A percentile compares a stretch with the other conserved stretches of the same genome.
These are phyloP conservation scores for Xylariaceae sp. DNA, from an alignment of 2,329 filamentous ascomycete genomes.

Conservation along the genomic window DNA sequence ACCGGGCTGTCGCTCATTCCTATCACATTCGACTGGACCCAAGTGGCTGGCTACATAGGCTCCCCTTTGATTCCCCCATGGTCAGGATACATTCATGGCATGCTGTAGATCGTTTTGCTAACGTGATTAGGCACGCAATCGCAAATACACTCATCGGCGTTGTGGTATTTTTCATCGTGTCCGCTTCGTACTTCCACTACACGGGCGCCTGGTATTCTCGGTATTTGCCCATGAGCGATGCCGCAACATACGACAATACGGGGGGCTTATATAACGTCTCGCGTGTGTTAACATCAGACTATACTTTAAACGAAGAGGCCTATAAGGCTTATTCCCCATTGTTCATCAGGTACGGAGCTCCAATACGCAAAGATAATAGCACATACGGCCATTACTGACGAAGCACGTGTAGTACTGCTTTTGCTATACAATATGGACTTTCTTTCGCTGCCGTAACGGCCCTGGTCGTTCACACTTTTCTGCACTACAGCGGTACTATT, in stretches of 20 bases:
- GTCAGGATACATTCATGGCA: conserved; percentile 28
- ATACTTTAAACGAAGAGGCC: conserved; percentile 56
- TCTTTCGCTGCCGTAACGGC: conserved; percentile 67
- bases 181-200: conserved; percentile 57
- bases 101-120: background rate
- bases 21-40: conserved; percentile 72
- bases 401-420: conserved; percentile 53
- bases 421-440: conserved; percentile 63
- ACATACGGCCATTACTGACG: conserved; percentile 1
- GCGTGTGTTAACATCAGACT: conserved; percentile 55
- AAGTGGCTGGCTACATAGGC: conserved; percentile 61
- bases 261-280: conserved; percentile 58
- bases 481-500: conserved; percentile 63
- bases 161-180: conserved; percentile 58
- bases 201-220: conserved; percentile 57
- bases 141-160: conserved; percentile 67
- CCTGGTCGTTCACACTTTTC: conserved; percentile 60
- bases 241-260: conserved; percentile 66
- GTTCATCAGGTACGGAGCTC: conserved; percentile 48
- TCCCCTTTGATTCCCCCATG: conserved; percentile 66
- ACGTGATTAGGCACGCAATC: conserved; percentile 56
- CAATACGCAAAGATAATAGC: background rate
- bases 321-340: conserved; percentile 64
- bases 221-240: conserved; percentile 65
- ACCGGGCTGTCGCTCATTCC: conserved; percentile 64